Evolutionary conservation across 177 flowering plant species (phyloP).

Genomic region (Vitis hybrid): DNA sequence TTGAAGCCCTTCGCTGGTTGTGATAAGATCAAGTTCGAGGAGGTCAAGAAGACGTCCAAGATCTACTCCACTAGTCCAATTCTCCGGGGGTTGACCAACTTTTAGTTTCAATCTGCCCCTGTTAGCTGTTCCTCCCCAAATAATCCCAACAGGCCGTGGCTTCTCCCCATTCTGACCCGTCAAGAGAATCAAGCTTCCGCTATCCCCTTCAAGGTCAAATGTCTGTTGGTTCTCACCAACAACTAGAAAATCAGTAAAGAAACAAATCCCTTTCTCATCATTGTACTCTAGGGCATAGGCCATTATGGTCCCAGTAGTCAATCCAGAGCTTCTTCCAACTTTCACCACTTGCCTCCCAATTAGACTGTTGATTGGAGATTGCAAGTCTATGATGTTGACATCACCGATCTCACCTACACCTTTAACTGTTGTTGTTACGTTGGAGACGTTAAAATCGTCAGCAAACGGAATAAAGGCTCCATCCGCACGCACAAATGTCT

Average conservation of each 20-base stretch:
- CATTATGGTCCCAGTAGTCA: conserved; percentile 86
- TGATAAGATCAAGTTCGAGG: conserved; percentile 82
- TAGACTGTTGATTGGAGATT: conserved; percentile 67
- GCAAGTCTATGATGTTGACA: conserved; percentile 72
- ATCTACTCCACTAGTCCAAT: conserved; percentile 97
- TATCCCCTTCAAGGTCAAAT: conserved; percentile 94
- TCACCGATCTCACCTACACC: conserved; percentile 83
- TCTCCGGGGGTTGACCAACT: conserved; percentile 82
- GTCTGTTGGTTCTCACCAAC: conserved; percentile 94
- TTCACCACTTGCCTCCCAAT: conserved; percentile 84
- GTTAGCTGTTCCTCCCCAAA: conserved; percentile 96
- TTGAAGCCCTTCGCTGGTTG: conserved; percentile 67
- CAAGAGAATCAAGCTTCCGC: conserved; percentile 87
- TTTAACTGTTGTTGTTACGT: conserved; percentile 65
- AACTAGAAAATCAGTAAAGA: conserved; percentile 90
- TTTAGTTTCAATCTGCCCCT: conserved; percentile 85
- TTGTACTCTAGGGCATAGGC: conserved; percentile 93
- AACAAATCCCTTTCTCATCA: conserved; percentile 93
- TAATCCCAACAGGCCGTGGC: conserved; percentile 84
- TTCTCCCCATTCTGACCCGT: conserved; percentile 63
- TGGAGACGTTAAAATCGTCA: conserved; percentile 65
- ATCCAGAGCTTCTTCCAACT: conserved; percentile 94
- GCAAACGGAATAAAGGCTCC: conserved; percentile 95
- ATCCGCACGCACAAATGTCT: conserved; percentile 93
- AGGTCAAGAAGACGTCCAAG: conserved; percentile 93